Base-by-base conservation (phyloP, 441 rosid genomes). In the Isatis lusitanica region DNA sequence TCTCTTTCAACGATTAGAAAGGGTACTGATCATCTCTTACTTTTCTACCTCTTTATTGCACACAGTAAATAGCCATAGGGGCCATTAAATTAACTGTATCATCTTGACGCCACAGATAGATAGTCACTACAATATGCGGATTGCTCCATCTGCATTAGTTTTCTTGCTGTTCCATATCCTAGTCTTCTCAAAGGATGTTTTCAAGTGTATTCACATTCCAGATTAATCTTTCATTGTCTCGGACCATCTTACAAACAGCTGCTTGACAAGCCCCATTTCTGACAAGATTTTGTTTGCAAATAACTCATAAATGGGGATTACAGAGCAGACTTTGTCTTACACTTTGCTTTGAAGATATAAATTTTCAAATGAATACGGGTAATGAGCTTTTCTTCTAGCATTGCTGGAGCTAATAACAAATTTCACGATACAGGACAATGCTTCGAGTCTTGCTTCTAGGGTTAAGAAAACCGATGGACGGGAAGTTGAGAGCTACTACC, bases 401-500 rank as follows among this genome's bases (percentile, higher is more conserved):
- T 72, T 24, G 35, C 38, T 61, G 17, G 21, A 78, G 68, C 68
- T 77, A 28, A 80, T 47, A 73, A 62, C n/a, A 56, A 11, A 1
- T 15, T 38, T 31, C 15, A 6, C 1, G 9, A 57, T 46, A 58
- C 88, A 93, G 97, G 99, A 93, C 76, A 90, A 95, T 70, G 95
- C 93, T 2, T 90, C 99, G 42, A 96, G 97, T 86, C 93, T 96
- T 71, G 97, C 99, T 58, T 88, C 99, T 56, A 85, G 99, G 74
- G 81, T 88, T 55, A 89, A 91, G 83, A 91, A 93, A 87, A 91
- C 97, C 5, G 98, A 96, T 84, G 97, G 97, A 11, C 88, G 86
- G 72, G 99, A 96, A 90, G 93, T 96, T 51, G 92, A 89, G 83
- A 88, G 96, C 88, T 96, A 82, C 79, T 96, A 96, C 80, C 91